A percentile compares a stretch with the other conserved stretches of the same genome.
These are phyloP conservation scores for Thalassiosira livingstoniorum DNA, from an alignment of 352 stramenopile species.

Conservation along the genomic window DNA sequence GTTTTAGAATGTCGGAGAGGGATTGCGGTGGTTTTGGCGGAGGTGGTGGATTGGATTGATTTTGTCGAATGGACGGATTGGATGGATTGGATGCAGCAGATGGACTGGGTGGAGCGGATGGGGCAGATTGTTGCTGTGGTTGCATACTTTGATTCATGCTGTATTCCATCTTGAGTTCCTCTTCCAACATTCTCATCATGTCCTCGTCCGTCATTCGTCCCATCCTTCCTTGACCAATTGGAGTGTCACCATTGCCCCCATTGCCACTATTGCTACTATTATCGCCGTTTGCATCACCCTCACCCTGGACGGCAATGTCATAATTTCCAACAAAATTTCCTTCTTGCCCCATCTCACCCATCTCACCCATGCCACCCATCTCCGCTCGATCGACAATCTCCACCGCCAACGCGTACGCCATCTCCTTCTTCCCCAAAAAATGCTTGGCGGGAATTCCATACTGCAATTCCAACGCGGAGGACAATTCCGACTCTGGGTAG, in stretches of 20 bases:
- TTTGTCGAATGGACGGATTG: no score
- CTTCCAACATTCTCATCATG: constrained; percentile 62
- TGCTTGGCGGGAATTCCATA: constrained; percentile 57
- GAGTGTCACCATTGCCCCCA: background rate
- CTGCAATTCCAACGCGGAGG: constrained; percentile 46
- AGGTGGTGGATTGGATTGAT: no score
- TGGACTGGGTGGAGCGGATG: no score
- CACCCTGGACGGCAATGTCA: constrained; percentile 11
- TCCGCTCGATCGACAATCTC: constrained; percentile 42
- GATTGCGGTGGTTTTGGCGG: no score
- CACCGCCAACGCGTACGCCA: constrained; percentile 56
- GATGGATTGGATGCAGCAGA: no score
- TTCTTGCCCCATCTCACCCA: no score
- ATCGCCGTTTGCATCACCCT: background rate
- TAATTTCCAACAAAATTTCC: constrained; percentile 29
- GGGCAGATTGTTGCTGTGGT: no score
- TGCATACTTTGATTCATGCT: no score
- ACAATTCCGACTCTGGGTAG: constrained; percentile 37
- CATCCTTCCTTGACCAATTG: background rate
- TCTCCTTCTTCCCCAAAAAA: constrained; percentile 56
- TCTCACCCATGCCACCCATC: no score
- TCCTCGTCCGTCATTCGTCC: constrained; percentile 45
- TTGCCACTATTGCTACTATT: constrained; percentile 1
- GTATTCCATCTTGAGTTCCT: constrained; percentile 57
- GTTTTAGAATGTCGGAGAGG: background rate